These are phyloP conservation scores for Puccinia coronata DNA, from an alignment of 1,284 basidiomycete species.

Conservation along the genomic window DNA sequence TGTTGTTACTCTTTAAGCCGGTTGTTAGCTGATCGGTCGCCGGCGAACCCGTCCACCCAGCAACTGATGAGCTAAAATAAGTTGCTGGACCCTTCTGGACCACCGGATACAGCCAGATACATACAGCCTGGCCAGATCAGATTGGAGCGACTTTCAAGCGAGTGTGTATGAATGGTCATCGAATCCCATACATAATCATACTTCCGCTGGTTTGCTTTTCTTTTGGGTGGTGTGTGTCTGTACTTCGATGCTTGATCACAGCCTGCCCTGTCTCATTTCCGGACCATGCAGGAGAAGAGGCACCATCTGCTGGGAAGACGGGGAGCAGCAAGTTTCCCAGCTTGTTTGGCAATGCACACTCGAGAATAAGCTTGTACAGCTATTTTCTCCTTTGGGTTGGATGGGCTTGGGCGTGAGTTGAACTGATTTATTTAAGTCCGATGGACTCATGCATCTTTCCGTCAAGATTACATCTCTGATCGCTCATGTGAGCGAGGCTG, in stretches of 20 bases:
- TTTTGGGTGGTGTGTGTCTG: neutral
- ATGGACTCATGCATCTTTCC: too few relatives aligned
- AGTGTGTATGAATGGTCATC: neutral
- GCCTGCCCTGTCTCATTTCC: neutral
- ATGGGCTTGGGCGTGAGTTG: too few relatives aligned
- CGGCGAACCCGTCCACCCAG: neutral
- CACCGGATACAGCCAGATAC: neutral
- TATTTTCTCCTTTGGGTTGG: neutral
- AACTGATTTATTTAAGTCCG: too few relatives aligned
- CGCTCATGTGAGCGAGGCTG: too few relatives aligned
- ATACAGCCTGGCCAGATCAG: conserved; percentile 8
- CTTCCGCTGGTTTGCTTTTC: neutral
- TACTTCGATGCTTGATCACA: neutral
- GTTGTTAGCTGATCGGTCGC: neutral
- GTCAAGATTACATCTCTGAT: too few relatives aligned
- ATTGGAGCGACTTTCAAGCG: neutral
- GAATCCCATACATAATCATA: conserved; percentile 2
- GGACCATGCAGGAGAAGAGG: neutral
- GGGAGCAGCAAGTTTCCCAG: neutral
- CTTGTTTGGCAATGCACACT: neutral
- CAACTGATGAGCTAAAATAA: neutral
- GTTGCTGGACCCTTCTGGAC: neutral
- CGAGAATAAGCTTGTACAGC: neutral
- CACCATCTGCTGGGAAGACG: neutral
- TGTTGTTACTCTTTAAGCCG: neutral